phyloP scores from a whole-genome alignment of 352 stramenopile genomes.

The Detonula confervacea region DNA sequence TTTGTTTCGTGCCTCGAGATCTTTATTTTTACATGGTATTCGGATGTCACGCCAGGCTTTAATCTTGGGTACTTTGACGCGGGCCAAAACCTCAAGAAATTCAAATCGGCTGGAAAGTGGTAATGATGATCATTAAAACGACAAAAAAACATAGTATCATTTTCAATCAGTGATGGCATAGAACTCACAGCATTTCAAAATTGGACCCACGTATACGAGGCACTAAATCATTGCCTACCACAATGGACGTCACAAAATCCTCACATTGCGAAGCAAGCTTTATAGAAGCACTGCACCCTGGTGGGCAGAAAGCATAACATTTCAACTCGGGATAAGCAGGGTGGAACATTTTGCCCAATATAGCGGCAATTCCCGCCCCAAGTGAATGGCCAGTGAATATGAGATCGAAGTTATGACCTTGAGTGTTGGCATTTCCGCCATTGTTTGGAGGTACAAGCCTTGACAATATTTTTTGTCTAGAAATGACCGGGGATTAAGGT shows the following conservation, averaged over 20 bases:
- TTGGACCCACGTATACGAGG: slow-evolving; percentile 30
- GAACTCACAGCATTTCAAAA: slow-evolving; percentile 49
- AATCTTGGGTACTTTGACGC: slow-evolving; percentile 39
- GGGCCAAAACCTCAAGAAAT: slow-evolving; percentile 29
- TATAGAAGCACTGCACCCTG: slow-evolving; percentile 32
- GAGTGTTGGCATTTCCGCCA: neutral
- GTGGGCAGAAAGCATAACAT: slow-evolving; percentile 43
- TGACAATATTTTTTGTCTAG: slow-evolving; percentile 28
- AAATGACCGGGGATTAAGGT: no score
- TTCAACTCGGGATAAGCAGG: slow-evolving; percentile 20
- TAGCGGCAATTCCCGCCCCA: slow-evolving; percentile 30
- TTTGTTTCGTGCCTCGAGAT: slow-evolving; percentile 37
- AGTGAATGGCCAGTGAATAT: slow-evolving; percentile 48
- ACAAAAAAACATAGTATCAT: neutral
- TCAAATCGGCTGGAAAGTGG: slow-evolving; percentile 30
- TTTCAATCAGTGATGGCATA: neutral
- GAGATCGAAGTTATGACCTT: slow-evolving; percentile 24
- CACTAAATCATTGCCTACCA: slow-evolving; percentile 42
- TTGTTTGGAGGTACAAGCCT: slow-evolving; percentile 11
- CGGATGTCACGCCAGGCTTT: slow-evolving; percentile 20
- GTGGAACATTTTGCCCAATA: slow-evolving; percentile 36
- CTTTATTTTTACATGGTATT: slow-evolving; percentile 24
- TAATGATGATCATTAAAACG: neutral
- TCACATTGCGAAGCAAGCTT: slow-evolving; percentile 36
- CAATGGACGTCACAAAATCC: slow-evolving; percentile 39